A percentile compares a stretch with the other conserved stretches of the same genome.
Evolutionary conservation across 208 protist genomes (phyloP).

Genomic region (Trypanosoma congolense): DNA sequence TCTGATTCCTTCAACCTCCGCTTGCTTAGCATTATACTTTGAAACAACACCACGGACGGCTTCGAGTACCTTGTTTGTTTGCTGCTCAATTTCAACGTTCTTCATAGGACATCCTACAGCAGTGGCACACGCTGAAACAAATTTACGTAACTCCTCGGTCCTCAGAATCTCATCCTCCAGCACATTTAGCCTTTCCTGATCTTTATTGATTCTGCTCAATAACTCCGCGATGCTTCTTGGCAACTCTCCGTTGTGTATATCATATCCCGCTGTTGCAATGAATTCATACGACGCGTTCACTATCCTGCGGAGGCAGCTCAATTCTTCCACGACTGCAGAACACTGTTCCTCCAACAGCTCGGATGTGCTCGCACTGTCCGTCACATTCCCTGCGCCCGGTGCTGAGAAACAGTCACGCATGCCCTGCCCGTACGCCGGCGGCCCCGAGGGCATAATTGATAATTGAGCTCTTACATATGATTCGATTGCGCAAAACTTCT

Average conservation of each 20-base stretch:
- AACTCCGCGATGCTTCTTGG: constrained; percentile 9
- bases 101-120: constrained; percentile 7
- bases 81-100: neutral
- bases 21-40: too few species aligned
- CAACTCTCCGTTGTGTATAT: constrained; percentile 9
- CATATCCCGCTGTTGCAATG: neutral
- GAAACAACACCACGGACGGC: constrained; percentile 3
- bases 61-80: neutral
- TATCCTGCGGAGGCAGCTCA: constrained; percentile 1
- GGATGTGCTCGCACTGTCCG: neutral
- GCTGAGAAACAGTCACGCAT: constrained; percentile 6
- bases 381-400: neutral
- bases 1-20: too few species aligned
- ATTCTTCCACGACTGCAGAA: constrained; percentile 1
- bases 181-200: neutral
- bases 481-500: constrained; percentile 1
- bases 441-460: neutral
- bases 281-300: neutral
- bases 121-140: neutral
- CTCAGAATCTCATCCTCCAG: neutral
- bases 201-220: neutral
- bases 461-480: constrained; percentile 4
- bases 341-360: constrained; percentile 6
- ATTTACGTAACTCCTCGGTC: neutral
- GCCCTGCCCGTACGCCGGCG: neutral